These are phyloP conservation scores for Symmetrospora coprosmae DNA, from an alignment of 768 basidiomycete species.

Conservation along the genomic window DNA sequence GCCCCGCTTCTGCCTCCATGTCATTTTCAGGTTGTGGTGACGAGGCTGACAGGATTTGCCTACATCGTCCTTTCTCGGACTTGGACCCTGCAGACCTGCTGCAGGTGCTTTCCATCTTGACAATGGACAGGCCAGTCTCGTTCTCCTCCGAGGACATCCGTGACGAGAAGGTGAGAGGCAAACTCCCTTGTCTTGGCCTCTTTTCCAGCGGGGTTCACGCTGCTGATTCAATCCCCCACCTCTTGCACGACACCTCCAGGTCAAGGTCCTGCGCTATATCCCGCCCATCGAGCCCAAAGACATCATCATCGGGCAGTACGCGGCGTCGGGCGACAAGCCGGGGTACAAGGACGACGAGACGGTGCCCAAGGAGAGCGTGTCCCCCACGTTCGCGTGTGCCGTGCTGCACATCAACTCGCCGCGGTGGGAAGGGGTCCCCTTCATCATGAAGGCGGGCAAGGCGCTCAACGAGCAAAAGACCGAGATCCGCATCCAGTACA, in stretches of 20 bases:
- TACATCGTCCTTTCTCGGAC: neutral
- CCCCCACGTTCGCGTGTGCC: constrained; percentile 86
- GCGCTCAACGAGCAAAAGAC: constrained; percentile 94
- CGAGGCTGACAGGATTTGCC: constrained; percentile 20
- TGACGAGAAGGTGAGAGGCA: constrained; percentile 70
- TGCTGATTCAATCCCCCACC: neutral
- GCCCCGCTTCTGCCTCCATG: neutral
- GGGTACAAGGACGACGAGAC: constrained; percentile 97
- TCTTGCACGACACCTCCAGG: constrained; percentile 43
- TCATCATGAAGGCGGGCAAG: constrained; percentile 96
- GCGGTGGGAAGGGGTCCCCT: constrained; percentile 96
- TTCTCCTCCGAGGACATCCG: constrained; percentile 95
- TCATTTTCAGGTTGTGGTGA: neutral
- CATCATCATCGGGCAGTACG: constrained; percentile 87
- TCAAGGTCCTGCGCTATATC: constrained; percentile 87
- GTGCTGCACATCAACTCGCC: constrained; percentile 87
- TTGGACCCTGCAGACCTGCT: constrained; percentile 56
- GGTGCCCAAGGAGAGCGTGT: constrained; percentile 77
- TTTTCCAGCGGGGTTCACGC: neutral
- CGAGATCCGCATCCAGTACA: constrained; percentile 94
- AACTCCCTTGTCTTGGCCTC: neutral
- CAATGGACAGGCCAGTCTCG: constrained; percentile 97
- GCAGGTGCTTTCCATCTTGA: constrained; percentile 83
- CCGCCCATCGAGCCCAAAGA: constrained; percentile 63
- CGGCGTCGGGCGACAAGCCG: constrained; percentile 68